A percentile compares a stretch with the other conserved stretches of the same genome.
Conservation (phyloP, 1,284 basidiomycete genomes). For the Heliocybe sulcata region DNA sequence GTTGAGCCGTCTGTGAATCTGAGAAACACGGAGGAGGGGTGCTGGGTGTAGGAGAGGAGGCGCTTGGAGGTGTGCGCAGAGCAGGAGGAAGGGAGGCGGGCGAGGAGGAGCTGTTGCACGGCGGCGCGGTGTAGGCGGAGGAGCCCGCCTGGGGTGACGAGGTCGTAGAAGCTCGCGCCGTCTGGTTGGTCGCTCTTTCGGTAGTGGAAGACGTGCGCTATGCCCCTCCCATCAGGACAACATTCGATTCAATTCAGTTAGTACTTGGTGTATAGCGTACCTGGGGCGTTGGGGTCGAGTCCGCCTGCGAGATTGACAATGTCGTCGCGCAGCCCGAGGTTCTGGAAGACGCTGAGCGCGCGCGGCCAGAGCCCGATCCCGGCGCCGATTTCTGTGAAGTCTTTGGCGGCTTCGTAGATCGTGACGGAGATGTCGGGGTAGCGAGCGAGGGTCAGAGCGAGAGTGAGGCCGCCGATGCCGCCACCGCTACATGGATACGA, state of each 20-base stretch:
- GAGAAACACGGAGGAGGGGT: neutral
- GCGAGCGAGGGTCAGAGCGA: constrained; percentile 27
- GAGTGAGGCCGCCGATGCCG: constrained; percentile 30
- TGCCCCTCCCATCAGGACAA: neutral
- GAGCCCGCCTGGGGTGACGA: constrained; percentile 27
- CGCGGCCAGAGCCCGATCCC: constrained; percentile 29
- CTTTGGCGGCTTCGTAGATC: constrained; percentile 28
- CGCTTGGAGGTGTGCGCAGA: constrained; percentile 29
- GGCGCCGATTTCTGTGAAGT: constrained; percentile 27
- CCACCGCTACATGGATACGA: constrained; percentile 21
- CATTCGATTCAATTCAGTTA: too few relatives aligned
- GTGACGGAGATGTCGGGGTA: constrained; percentile 26
- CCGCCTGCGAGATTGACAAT: neutral
- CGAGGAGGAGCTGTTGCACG: constrained; percentile 31
- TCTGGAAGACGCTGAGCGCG: constrained; percentile 22
- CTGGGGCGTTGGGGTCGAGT: neutral
- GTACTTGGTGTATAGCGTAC: neutral
- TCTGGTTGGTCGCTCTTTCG: constrained; percentile 25
- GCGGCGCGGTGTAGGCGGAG: constrained; percentile 35
- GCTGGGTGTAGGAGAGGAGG: constrained; percentile 28
- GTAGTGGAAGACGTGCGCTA: constrained; percentile 22
- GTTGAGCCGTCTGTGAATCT: neutral
- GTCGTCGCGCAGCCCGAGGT: constrained; percentile 22
- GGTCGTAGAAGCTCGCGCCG: constrained; percentile 20
- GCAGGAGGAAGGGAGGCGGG: constrained; percentile 23